Conservation (phyloP, 78 protist genomes). For the slime mould (Dictyostelium discoideum) region DNA sequence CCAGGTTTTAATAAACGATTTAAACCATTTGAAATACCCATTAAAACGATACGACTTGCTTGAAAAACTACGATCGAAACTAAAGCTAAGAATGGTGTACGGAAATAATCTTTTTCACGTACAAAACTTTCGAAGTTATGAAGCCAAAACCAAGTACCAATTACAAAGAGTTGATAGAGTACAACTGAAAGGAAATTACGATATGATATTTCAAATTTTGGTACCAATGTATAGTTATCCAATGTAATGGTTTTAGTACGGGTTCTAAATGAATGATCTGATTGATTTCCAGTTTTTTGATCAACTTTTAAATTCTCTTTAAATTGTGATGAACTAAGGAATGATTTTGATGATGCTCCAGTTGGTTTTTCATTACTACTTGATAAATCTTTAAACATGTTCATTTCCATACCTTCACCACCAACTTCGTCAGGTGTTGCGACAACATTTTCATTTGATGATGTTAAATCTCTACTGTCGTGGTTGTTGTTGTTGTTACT, state of each 20-base stretch:
- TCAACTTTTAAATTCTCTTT: neutral
- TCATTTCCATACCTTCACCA: neutral
- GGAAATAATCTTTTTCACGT: conserved; percentile 43
- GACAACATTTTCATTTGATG: neutral
- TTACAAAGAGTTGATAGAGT: conserved; percentile 44
- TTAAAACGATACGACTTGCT: conserved; percentile 31
- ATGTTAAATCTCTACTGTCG: neutral
- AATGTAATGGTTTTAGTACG: neutral
- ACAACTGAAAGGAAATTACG: conserved; percentile 21
- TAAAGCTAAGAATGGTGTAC: conserved; percentile 21
- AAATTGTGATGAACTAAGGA: neutral
- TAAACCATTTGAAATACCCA: conserved; percentile 39
- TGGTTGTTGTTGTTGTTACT: neutral
- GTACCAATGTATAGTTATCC: conserved; percentile 6
- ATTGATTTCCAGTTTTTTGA: neutral
- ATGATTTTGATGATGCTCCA: neutral
- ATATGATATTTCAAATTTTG: conserved; percentile 44
- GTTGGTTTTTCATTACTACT: neutral
- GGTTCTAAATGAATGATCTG: conserved; percentile 2
- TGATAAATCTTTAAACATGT: neutral
- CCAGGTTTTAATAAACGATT: conserved; percentile 50
- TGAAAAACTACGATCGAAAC: conserved; percentile 44
- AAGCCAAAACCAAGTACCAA: conserved; percentile 71
- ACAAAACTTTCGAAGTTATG: conserved; percentile 33
- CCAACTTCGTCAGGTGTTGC: neutral